Percentiles rank a stretch among this genome's conserved stretches.
Evolutionary conservation across 805 yeast genomes (phyloP).

Genomic region (Candida alai): DNA sequence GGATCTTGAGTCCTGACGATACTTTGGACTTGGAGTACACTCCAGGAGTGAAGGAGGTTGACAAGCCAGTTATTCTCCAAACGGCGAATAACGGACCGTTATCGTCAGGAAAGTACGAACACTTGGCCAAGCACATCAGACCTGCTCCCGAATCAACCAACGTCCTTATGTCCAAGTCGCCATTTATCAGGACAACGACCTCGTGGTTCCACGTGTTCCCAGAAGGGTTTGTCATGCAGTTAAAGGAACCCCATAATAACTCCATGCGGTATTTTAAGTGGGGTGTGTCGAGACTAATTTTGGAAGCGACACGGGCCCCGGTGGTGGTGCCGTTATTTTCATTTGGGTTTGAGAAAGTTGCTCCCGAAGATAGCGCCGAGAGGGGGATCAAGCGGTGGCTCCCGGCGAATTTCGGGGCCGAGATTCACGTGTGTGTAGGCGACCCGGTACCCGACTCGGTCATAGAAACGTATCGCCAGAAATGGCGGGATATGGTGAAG

Average conservation of each 20-base stretch:
- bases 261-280: conserved; percentile 95
- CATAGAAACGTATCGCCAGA: conserved; percentile 57
- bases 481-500: conserved; percentile 65
- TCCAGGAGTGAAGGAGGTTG: conserved; percentile 25
- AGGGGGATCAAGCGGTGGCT: conserved; percentile 52
- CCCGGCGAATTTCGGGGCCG: conserved; percentile 64
- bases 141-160: conserved; percentile 29
- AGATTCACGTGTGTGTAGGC: conserved; percentile 69
- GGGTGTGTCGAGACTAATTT: conserved; percentile 83
- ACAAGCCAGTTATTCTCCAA: conserved; percentile 36
- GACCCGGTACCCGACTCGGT: conserved; percentile 57
- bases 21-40: conserved; percentile 46
- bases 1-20: conserved; percentile 76
- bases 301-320: conserved; percentile 83
- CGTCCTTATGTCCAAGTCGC: conserved; percentile 37
- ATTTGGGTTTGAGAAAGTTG: conserved; percentile 81
- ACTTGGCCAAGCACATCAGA: conserved; percentile 18
- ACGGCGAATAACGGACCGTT: conserved; percentile 25
- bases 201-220: conserved; percentile 96
- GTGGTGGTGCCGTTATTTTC: conserved; percentile 82
- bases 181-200: conserved; percentile 59
- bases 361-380: conserved; percentile 69
- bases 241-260: conserved; percentile 70
- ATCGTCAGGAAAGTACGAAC: conserved; percentile 6
- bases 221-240: conserved; percentile 88